Percentiles rank a stretch among this genome's conserved stretches.
Evolutionary conservation across 176 grass and related monocot genomes (phyloP).

Genomic region (Avena eriantha): DNA sequence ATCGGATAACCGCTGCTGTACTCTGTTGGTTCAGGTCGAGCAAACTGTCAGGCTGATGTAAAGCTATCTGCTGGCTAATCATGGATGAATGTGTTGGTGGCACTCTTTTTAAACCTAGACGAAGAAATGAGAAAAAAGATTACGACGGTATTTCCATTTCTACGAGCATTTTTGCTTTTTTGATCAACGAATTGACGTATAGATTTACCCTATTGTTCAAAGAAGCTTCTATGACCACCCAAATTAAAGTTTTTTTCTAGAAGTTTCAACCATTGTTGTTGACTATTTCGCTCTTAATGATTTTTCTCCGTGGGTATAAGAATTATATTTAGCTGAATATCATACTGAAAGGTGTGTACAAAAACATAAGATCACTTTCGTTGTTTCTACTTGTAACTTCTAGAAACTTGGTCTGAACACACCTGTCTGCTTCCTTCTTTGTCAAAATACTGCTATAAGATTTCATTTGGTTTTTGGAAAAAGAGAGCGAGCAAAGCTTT

Average conservation of each 20-base stretch:
- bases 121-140: background rate
- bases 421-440: background rate
- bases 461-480: background rate
- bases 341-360: background rate
- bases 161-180: background rate
- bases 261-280: too few species aligned
- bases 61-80: background rate
- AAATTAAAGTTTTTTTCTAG: too few species aligned
- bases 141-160: background rate
- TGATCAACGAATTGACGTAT: background rate
- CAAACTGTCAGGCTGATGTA: background rate
- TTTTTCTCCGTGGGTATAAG: background rate
- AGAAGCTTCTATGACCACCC: too few species aligned
- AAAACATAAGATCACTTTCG: background rate
- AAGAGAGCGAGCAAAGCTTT: background rate
- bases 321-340: background rate
- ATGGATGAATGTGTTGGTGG: background rate
- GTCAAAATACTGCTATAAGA: background rate
- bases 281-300: too few species aligned
- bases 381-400: background rate
- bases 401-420: background rate
- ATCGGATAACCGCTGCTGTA: background rate
- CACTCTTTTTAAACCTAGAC: background rate
- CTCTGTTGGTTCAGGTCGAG: background rate
- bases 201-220: too few species aligned